Percentiles rank a stretch among this genome's conserved stretches.
Conservation (phyloP, 1,284 basidiomycete species). For the Calocybe gambosa region DNA sequence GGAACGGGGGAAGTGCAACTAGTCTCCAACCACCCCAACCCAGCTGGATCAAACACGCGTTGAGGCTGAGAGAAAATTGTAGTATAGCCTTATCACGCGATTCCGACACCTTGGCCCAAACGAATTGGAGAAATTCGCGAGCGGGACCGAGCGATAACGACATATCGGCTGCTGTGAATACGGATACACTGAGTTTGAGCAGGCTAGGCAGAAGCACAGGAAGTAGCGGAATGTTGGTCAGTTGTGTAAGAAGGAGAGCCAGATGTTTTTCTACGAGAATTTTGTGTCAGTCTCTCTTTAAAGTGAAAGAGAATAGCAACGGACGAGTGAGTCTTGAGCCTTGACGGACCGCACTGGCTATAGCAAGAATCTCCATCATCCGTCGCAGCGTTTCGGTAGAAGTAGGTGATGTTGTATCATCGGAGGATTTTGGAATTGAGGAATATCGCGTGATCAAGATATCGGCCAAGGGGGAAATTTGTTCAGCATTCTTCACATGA, state of each 20-base stretch:
- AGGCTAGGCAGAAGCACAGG: slow-evolving; percentile 36
- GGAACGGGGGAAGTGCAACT: slow-evolving; percentile 50
- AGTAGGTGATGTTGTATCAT: slow-evolving; percentile 17
- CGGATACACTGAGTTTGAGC: slow-evolving; percentile 43
- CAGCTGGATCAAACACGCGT: slow-evolving; percentile 53
- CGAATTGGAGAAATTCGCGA: slow-evolving; percentile 50
- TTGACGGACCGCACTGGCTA: slow-evolving; percentile 54
- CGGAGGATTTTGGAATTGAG: slow-evolving; percentile 13
- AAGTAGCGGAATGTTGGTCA: slow-evolving; percentile 33
- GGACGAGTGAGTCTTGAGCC: slow-evolving; percentile 57
- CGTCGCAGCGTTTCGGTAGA: slow-evolving; percentile 29
- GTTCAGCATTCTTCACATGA: slow-evolving; percentile 65
- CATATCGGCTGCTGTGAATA: slow-evolving; percentile 58
- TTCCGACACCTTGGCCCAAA: slow-evolving; percentile 25
- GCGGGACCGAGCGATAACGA: slow-evolving; percentile 57
- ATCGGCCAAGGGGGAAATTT: slow-evolving; percentile 58
- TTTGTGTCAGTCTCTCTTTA: background rate
- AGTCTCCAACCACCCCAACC: slow-evolving; percentile 72
- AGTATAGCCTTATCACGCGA: slow-evolving; percentile 15
- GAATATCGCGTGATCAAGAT: slow-evolving; percentile 35
- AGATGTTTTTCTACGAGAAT: slow-evolving; percentile 41
- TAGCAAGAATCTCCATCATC: slow-evolving; percentile 41
- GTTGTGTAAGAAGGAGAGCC: slow-evolving; percentile 36
- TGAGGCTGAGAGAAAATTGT: slow-evolving; percentile 46
- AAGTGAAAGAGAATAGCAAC: slow-evolving; percentile 17